A percentile compares a stretch with the other conserved stretches of the same genome.
Evolutionary conservation across 495 filamentous ascomycete genomes (phyloP).

Genomic region (Ramalina peruviana): DNA sequence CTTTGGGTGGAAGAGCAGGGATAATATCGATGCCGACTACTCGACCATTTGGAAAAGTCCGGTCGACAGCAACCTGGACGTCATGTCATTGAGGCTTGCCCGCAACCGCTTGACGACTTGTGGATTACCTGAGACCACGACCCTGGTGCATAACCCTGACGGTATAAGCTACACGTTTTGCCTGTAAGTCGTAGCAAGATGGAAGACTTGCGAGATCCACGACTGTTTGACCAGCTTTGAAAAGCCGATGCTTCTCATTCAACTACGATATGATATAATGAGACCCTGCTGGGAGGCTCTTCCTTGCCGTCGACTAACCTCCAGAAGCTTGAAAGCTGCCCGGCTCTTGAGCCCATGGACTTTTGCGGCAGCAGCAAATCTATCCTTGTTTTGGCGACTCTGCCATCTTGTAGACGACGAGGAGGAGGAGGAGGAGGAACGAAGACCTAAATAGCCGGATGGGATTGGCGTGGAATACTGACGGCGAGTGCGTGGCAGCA

Average conservation of each 20-base stretch:
- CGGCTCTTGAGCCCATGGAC: conserved; percentile 70
- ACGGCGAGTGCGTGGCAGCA: too few relatives aligned
- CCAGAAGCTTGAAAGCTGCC: conserved; percentile 82
- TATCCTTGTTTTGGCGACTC: conserved; percentile 56
- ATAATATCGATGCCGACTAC: conserved; percentile 89
- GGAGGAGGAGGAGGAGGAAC: conserved; percentile 4
- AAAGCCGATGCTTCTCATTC: conserved; percentile 65
- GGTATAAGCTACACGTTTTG: conserved; percentile 7
- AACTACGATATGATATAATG: conserved; percentile 35
- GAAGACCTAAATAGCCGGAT: too few relatives aligned
- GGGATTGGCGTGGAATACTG: too few relatives aligned
- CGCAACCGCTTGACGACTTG: not conserved
- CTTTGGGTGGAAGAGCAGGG: conserved; percentile 75
- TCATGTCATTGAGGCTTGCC: not conserved
- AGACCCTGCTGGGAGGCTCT: not conserved
- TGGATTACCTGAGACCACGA: conserved; percentile 72
- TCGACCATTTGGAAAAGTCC: conserved; percentile 58
- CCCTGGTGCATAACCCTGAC: conserved; percentile 81
- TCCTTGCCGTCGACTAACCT: conserved; percentile 32
- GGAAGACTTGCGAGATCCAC: conserved; percentile 55
- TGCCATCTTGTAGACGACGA: conserved; percentile 73
- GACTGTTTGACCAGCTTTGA: conserved; percentile 66
- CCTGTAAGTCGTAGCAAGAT: conserved; percentile 7
- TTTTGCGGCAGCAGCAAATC: conserved; percentile 53
- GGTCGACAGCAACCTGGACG: conserved; percentile 62